Evolutionary conservation across 192 early-diverging fungal genomes (phyloP), one percentile per base, ranked within the genome.

Genomic region (Coemansia guatemalensis): DNA sequence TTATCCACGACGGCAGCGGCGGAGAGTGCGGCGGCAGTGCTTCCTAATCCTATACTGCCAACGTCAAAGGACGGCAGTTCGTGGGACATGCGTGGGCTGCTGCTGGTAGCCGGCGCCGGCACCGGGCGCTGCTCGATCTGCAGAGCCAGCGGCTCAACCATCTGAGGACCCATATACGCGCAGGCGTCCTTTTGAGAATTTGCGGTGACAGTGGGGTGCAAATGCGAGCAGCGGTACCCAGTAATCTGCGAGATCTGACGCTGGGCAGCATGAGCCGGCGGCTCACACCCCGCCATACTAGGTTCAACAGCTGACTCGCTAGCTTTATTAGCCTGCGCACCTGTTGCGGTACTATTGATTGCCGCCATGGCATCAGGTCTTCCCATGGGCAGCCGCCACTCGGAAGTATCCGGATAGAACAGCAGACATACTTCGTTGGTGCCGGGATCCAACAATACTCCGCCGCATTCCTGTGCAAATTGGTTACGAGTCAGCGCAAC

Each of bases 331-430:
- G 5, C 35, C 9, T 39, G 8, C 5, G 9, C 35, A 12, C 11
- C 30, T 32, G 30, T 8, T 39, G 35, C 9, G 9, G 35, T 9
- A 12, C 35, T 39, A 12, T 39, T 63, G 50, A 21, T 52, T 8
- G 64, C 21, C 22, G 24, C 30, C 74, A 69, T 74, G 12, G 61
- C 14, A 41, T 73, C 60, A 32, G 76, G 65, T 8, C 53, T 62
- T 4, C 77, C 71, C 52, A 80, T 74, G 32, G 77, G 77, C 5
- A 80, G 71, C 20, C 77, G 68, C 77, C 77, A 80, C 51, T 80
- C 77, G 52, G 77, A 80, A 9, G 68, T 64, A 58, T 80, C 77
- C 0, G 77, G 77, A 58, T 80, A 80, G 54, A 80, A 80, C 22
- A 80, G 61, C 9, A 80, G 58, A 14, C 77, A 80, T 9, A 80